Base-by-base conservation (phyloP, 2,329 filamentous ascomycete species). In the Curvularia sp. region DNA sequence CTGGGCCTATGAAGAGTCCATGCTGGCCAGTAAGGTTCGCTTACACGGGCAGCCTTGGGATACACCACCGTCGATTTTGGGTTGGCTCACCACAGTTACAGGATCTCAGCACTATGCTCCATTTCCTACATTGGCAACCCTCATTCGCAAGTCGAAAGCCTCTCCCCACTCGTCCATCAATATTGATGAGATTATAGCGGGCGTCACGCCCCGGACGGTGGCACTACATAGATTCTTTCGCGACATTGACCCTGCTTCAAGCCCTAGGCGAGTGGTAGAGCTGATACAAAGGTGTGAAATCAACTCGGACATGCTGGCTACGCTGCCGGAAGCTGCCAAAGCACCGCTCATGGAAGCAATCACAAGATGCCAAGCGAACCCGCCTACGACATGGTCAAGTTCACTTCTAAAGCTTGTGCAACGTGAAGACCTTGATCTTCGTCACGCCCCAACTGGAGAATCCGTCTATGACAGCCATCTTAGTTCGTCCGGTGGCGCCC, bases 261-360 rank as follows among this genome's bases (percentile, higher is more conserved):
- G 82, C 82, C 12, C 82, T 83, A 27, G 80, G 5, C 84, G 89
- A 62, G 86, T 90, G 62, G 89, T 96, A 2, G 89, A 95, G 71
- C 82, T 89, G 23, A 88, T 97, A 79, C 83, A 89, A 57, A 81
- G 86, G 42, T 88, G 88, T 60, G 88, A 89, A 0, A 86, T 97
- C 46, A 87, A 84, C 6, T 77, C 79, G 9, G 81, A 84, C 23
- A 80, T 93, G 48, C 83, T 98, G 15, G 91, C 96, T 62, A 93
- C 91, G 0, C 80, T 98, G 1, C 94, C 95, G 1, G 92, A 96
- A 75, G 88, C 91, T 25, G 83, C 97, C n/a, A 84, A 91, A 53
- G 86, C 89, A 2, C 90, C 91, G 0, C 81, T 98, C 13, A 89
- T 90, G 72, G 93, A 98, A 78, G 88, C 89, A 5, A 92, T 98